Base-by-base conservation (phyloP, 768 basidiomycete species). In the Wakefieldia striispora region DNA sequence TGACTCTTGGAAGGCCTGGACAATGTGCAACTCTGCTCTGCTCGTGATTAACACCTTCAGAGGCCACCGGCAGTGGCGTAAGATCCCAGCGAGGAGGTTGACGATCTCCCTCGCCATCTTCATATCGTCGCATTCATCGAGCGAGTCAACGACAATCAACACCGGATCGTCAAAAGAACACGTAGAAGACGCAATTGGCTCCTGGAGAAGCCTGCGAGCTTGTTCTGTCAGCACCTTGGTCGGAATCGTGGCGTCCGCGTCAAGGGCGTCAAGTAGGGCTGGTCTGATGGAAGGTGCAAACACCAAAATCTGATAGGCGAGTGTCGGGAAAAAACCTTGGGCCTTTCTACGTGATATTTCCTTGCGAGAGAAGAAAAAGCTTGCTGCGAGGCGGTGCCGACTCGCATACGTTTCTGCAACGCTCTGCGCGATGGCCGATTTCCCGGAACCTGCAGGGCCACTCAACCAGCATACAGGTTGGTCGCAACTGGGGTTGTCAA, bases 331-430 rank as follows among this genome's bases (percentile, higher is more conserved):
- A 19, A 72, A 53, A 5, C 48, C 43, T 19, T 51, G 52, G 12
- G 59, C 54, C 20, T 47, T 55, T 19, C 65, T 60, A 21, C 66
- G 58, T 8, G 44, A 50, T 17, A 50, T 50, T 20, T 63, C 58
- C 21, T 57, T 57, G 11, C 60, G 46, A 8, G 61, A 70, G 45
- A 70, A 69, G 54, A 72, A 72, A 50, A 69, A 72, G 29, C 62
- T 66, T 6, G 68, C 69, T 16, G 65, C 66, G 4, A 71, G 61
- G 13, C 60, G 62, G 21, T 31, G 14, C 31, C 51, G 42, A 35
- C 26, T 21, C 34, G 48, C 44, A 43, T 53, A 62, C 38, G 52
- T 57, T 40, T 67, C 55, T 16, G 67, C 61, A 1, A 69, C 50
- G 9, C 58, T 65, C 42, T 70, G 68, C 6, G 59, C 58, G 17